These are phyloP conservation scores for Aphanomyces astaci DNA, from an alignment of 352 stramenopile genomes.

Conservation along the genomic window DNA sequence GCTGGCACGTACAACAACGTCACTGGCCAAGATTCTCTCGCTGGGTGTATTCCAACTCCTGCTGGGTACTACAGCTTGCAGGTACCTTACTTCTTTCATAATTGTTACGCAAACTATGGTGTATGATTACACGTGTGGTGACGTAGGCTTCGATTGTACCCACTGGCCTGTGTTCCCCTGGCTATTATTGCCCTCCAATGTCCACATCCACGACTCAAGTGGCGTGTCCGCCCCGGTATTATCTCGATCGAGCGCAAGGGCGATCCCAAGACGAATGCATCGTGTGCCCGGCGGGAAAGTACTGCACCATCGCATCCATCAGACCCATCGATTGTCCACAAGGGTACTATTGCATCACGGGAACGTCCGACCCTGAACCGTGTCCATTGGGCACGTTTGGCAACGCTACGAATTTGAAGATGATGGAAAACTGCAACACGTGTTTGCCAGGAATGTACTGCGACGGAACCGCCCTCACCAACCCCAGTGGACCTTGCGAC, in stretches of 20 bases:
- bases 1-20: conserved; percentile 81
- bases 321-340: conserved; percentile 59
- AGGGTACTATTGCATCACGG: conserved; percentile 85
- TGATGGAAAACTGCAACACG: conserved; percentile 75
- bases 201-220: conserved; percentile 47
- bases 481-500: conserved; percentile 68
- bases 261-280: conserved; percentile 64
- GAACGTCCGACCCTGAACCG: conserved; percentile 55
- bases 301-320: conserved; percentile 54
- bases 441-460: conserved; percentile 90
- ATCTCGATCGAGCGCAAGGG: conserved; percentile 52
- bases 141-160: conserved; percentile 39
- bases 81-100: background rate
- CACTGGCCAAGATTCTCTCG: conserved; percentile 59
- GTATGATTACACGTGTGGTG: background rate
- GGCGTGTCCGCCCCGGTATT: conserved; percentile 68
- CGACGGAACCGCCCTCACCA: conserved; percentile 71
- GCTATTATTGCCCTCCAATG: conserved; percentile 19
- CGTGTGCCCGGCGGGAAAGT: conserved; percentile 56
- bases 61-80: conserved; percentile 60
- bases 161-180: conserved; percentile 50
- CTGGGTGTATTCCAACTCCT: conserved; percentile 65
- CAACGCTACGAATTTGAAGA: conserved; percentile 59
- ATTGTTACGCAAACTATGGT: background rate
- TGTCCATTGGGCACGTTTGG: conserved; percentile 89